Evolutionary conservation across 2,329 filamentous ascomycete genomes (phyloP), one percentile per base, ranked within the genome.

Genomic region (Ceratocystis variospora): DNA sequence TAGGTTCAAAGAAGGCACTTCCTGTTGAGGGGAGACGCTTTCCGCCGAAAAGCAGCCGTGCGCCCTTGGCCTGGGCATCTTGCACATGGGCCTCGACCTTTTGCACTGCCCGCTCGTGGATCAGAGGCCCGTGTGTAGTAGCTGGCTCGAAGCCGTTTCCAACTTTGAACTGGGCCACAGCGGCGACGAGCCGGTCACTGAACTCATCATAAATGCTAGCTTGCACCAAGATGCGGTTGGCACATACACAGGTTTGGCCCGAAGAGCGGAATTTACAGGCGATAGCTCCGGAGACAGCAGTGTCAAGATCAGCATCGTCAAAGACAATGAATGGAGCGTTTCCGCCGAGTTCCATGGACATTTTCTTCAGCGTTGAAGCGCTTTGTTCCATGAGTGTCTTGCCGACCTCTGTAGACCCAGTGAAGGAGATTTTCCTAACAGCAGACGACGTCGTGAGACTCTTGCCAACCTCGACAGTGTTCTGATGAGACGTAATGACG

Each of bases 321-420:
- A 97, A 97, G 44, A 97, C 90, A 70, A 97, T 96, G 74, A 96
- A 96, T 1, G 93, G 93, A 0, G 93, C 89, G 74, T 97, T 97
- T 61, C 93, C 94, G 65, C 93, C 93, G 0, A 97, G 87, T 75
- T 97, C 93, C 75, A 96, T 88, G 0, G 89, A 94, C 50, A 86
- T 74, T 70, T 85, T 83, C 82, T 97, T 97, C 71, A 96, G 78
- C 0, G 91, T 96, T 50, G 83, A 82, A 0, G 91, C 84, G 10
- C 88, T 87, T 76, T 96, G 92, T 78, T 89, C 88, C 91, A 96
- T 96, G 65, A 99, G 83, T 5, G 87, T 79, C 74, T 87, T 87
- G 41, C 85, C 85, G 46, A 88, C 84, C 57, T 73, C 76, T 0
- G 85, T 88, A 25, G 77, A 96, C 62, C 94, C 94, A 0, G 94